Conservation (phyloP, 495 filamentous ascomycete genomes). For the Pyrenopolyporus hunteri region DNA sequence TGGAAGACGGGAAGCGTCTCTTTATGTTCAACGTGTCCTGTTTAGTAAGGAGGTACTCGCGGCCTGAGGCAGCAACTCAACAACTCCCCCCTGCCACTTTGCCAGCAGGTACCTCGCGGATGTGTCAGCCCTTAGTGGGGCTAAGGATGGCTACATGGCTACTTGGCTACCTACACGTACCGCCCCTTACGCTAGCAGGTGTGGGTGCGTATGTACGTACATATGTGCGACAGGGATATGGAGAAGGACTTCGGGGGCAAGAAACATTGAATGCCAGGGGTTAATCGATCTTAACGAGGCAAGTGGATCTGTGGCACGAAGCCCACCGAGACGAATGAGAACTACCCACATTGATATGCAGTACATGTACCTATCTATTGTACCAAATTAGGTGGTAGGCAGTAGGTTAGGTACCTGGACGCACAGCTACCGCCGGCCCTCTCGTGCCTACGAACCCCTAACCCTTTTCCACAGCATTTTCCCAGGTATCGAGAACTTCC, state of each 20-base stretch:
- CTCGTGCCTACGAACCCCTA: neutral
- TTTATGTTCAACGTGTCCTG: constrained; percentile 47
- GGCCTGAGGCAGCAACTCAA: constrained; percentile 25
- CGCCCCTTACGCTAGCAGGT: constrained; percentile 2
- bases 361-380: too few relatives aligned
- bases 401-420: too few relatives aligned
- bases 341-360: neutral
- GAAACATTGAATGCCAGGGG: constrained; percentile 27
- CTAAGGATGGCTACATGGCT: constrained; percentile 22
- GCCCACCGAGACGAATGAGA: constrained; percentile 34
- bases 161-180: too few relatives aligned
- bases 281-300: constrained; percentile 27
- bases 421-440: constrained; percentile 5
- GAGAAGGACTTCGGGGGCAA: constrained; percentile 13
- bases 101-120: constrained; percentile 3
- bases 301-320: constrained; percentile 37
- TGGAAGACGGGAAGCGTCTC: constrained; percentile 24
- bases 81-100: neutral
- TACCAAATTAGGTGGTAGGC: too few relatives aligned
- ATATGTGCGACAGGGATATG: constrained; percentile 14
- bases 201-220: constrained; percentile 1
- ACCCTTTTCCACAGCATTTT: neutral
- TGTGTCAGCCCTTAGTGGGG: constrained; percentile 37
- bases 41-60: constrained; percentile 16
- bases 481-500: constrained; percentile 3